Evolutionary conservation across 495 filamentous ascomycete species (phyloP).

Genomic region (Recurvomyces mirabilis): DNA sequence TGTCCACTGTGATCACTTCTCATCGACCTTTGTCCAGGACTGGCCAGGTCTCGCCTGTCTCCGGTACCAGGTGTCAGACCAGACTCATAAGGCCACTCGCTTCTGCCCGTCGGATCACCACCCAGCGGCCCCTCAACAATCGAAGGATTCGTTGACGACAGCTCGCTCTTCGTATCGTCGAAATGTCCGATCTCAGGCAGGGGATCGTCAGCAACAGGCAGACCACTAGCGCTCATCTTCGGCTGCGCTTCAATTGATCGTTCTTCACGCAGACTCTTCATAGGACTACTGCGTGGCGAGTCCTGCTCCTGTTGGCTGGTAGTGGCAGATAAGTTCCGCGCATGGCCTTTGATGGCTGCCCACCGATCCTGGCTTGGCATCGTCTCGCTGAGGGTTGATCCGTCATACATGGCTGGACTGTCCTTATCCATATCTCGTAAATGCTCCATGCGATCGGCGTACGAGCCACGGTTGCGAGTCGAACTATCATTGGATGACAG

Average conservation of each 20-base stretch:
- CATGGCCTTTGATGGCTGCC: conserved; percentile 19
- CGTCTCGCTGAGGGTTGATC: conserved; percentile 19
- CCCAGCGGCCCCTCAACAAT: conserved; percentile 59
- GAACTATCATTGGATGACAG: conserved; percentile 1
- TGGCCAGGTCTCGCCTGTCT: conserved; percentile 3
- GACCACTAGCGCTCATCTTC: conserved; percentile 48
- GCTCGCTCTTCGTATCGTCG: conserved; percentile 53
- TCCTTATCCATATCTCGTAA: conserved; percentile 19
- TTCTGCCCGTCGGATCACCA: conserved; percentile 30
- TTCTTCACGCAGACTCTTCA: conserved; percentile 20
- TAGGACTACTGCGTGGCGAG: conserved; percentile 14
- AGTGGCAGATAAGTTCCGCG: conserved; percentile 11
- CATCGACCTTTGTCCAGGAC: conserved; percentile 1
- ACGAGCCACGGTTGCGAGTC: conserved; percentile 7
- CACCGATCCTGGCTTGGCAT: conserved; percentile 24
- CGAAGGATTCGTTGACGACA: conserved; percentile 70
- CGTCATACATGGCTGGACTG: conserved; percentile 19
- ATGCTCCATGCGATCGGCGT: conserved; percentile 13
- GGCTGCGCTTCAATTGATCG: conserved; percentile 30
- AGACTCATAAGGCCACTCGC: conserved; percentile 20
- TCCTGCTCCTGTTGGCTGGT: conserved; percentile 5
- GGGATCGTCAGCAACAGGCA: conserved; percentile 50
- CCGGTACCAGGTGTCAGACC: conserved; percentile 5
- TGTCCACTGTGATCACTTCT: conserved; percentile 32
- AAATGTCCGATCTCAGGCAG: conserved; percentile 58